Evolutionary conservation across 805 yeast species (phyloP), one percentile per base, ranked within the genome.

Genomic region (Millerozyma miso): DNA sequence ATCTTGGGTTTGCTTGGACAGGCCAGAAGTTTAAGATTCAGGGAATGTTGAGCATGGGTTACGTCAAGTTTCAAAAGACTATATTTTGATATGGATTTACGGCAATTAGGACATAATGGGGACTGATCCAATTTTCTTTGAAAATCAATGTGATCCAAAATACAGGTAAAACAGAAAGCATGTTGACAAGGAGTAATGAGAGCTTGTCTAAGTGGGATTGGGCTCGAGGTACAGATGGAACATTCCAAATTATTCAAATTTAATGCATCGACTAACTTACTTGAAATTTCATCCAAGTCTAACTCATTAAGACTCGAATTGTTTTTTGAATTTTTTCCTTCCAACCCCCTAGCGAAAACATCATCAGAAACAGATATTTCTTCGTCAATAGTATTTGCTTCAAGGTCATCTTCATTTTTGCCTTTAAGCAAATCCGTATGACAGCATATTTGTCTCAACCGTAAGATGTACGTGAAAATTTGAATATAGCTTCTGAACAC

Each of bases 391-490:
- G n/a, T n/a, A n/a, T n/a, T n/a, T 23, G 29, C 10, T 23, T 23
- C 29, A 23, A 23, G 29, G 10, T 23, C 29, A 23, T 77, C 74
- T 38, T 79, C 83, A 33, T 60, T 60, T 1, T 69, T 65, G 7
- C 76, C 65, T 3, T 75, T 73, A 1, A 89, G 75, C 43, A 90
- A 66, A 41, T 79, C 79, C 14, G 84, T 74, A 58, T 91, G 97
- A 55, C 96, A 88, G 58, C 97, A 91, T 0, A 85, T 77, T 59
- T 91, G 98, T 45, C 98, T 73, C 32, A 91, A 69, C 43, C 98
- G 71, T 48, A 91, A 62, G 41, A 91, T 83, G 56, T 87, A 93
- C 2, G 93, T 83, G 50, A 91, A 67, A 51, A 91, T 87, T 20
- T 85, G 80, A 1, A 93, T 79, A 59, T 87, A 91, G 42, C 77